Conservation (phyloP, 2,329 filamentous ascomycete species). For the Ceratocystis harringtonii region DNA sequence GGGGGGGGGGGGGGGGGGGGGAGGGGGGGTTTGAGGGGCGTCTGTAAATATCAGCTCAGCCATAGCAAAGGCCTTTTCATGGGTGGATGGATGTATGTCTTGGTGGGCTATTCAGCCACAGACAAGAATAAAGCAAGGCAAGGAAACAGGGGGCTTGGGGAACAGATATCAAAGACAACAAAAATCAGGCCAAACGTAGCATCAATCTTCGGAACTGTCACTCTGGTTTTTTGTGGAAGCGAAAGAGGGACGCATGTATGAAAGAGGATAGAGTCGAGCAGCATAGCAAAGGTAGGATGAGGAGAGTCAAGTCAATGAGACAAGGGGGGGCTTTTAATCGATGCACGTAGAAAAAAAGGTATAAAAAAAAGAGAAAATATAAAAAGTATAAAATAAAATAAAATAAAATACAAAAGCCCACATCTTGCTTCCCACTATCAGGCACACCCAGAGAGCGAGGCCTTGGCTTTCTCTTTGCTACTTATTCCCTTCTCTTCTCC, state of each 20-base stretch:
- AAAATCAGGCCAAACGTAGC: neutral
- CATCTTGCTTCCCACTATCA: neutral
- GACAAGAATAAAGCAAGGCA: neutral
- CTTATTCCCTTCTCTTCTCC: conserved; percentile 1
- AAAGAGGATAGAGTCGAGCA: neutral
- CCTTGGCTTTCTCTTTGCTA: neutral
- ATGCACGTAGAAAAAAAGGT: neutral
- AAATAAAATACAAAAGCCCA: neutral
- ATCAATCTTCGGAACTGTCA: neutral
- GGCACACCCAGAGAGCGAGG: neutral
- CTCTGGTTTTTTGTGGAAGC: neutral
- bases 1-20: no score
- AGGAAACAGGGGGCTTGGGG: neutral
- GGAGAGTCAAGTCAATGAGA: neutral
- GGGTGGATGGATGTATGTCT: neutral
- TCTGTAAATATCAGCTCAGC: neutral
- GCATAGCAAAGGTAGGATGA: neutral
- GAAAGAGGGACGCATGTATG: neutral
- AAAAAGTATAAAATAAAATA: neutral
- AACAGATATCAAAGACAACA: neutral
- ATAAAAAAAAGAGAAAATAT: neutral
- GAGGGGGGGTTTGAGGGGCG: neutral
- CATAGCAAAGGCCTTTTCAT: neutral
- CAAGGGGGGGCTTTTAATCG: neutral
- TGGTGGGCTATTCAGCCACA: neutral